These are phyloP conservation scores for Verticillium zaregamsianum DNA, from an alignment of 2,329 filamentous ascomycete genomes.

Conservation along the genomic window DNA sequence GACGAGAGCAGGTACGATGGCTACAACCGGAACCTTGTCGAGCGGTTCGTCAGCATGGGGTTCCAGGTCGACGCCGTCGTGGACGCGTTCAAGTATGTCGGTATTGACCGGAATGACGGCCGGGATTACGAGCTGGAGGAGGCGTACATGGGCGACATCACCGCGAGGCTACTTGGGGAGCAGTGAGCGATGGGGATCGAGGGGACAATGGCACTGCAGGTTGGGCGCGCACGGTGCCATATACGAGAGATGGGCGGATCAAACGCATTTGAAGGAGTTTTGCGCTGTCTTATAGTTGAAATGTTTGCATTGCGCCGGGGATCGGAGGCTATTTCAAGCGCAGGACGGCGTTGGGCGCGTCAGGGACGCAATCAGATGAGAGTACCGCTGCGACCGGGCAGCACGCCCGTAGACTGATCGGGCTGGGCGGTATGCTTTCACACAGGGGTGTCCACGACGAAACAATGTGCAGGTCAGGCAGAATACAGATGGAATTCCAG, in stretches of 20 bases:
- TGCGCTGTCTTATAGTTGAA: neutral
- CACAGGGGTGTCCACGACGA: too few relatives aligned
- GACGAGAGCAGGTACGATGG: slow-evolving; percentile 60
- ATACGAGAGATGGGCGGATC: neutral
- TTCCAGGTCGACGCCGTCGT: slow-evolving; percentile 87
- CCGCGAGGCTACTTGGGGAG: slow-evolving; percentile 78
- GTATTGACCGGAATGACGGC: slow-evolving; percentile 74
- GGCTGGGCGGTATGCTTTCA: neutral
- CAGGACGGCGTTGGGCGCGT: neutral
- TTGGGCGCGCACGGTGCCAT: neutral
- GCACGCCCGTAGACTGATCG: neutral
- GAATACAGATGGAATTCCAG: slow-evolving; percentile 1
- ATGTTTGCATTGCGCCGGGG: neutral
- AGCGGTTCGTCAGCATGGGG: slow-evolving; percentile 85
- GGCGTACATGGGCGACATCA: slow-evolving; percentile 86
- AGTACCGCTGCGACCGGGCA: neutral
- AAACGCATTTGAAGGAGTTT: neutral
- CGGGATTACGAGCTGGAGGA: slow-evolving; percentile 84
- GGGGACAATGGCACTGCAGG: neutral
- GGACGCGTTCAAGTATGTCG: slow-evolving; percentile 73
- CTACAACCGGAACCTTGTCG: slow-evolving; percentile 79
- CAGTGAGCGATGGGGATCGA: slow-evolving; percentile 33
- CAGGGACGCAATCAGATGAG: neutral
- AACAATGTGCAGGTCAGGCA: neutral
- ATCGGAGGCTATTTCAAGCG: neutral